Base-by-base conservation (phyloP, 108 stramenopile genomes). In the Cyclotella choctawhatcheeana region DNA sequence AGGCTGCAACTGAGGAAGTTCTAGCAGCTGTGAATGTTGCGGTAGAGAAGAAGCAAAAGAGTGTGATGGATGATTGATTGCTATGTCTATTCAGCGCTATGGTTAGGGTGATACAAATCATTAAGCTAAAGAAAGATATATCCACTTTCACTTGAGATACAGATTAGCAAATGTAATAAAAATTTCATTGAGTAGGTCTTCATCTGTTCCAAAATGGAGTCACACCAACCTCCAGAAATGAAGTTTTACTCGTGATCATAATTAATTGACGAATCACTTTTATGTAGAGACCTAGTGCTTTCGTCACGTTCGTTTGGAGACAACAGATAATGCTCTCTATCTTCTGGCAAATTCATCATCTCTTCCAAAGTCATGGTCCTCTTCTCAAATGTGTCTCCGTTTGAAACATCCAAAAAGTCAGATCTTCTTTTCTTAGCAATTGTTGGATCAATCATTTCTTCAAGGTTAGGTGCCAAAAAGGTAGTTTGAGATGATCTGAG, bases 31-130 rank as follows among this genome's bases (percentile, higher is more conserved):
- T 95, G 29, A 86, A 95, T 66, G 74, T 76, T 10, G 45, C 82
- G 29, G 91, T 92, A 14, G 86, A 84, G 37, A 76, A 86, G 71
- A 92, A 95, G 74, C 79, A 90, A 56, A 84, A 85, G 22, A 85
- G 82, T 66, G 85, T 95, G 66, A 91, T 95, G 91, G 82, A 78
- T 21, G 84, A 82, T 52, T 84, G 72, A 54, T n/a, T n/a, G n/a
- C n/a, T n/a, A n/a, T n/a, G n/a, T n/a, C n/a, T n/a, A n/a, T n/a
- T n/a, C n/a, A n/a, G n/a, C n/a, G n/a, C n/a, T n/a, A n/a, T n/a
- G n/a, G n/a, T n/a, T n/a, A n/a, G n/a, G n/a, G n/a, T n/a, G n/a
- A n/a, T n/a, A n/a, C n/a, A n/a, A n/a, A n/a, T n/a, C n/a, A n/a
- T n/a, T n/a, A n/a, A n/a, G n/a, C n/a, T n/a, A n/a, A n/a, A n/a